Conservation (phyloP, 2,329 filamentous ascomycete species). For the Penicillium concentricum region DNA sequence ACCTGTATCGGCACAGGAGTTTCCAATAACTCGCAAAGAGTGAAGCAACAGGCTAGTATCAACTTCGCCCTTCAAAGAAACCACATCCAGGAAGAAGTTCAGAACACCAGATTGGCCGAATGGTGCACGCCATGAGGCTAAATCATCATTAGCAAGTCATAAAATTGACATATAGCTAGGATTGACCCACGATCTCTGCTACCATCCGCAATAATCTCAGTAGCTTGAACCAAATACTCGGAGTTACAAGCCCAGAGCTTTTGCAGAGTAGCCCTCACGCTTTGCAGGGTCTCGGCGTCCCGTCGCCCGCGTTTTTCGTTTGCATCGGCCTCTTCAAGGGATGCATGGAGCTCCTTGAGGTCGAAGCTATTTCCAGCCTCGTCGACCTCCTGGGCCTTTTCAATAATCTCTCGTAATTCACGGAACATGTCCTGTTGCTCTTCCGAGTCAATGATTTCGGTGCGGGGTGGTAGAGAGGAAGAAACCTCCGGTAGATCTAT, state of each 20-base stretch:
- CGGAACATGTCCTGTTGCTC: conserved; percentile 37
- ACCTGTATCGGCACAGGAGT: conserved; percentile 48
- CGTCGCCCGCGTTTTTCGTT: conserved; percentile 22
- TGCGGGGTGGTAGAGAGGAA: conserved; percentile 19
- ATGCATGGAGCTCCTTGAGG: conserved; percentile 29
- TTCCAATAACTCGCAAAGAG: conserved; percentile 44
- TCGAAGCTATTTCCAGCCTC: conserved; percentile 25
- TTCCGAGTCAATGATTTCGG: conserved; percentile 21
- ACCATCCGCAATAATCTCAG: conserved; percentile 42
- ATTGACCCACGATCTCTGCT: conserved; percentile 43
- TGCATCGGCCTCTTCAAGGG: conserved; percentile 31
- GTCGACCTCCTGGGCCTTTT: conserved; percentile 21
- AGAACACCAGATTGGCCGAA: conserved; percentile 43
- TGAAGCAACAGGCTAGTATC: conserved; percentile 38
- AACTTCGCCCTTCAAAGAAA: conserved; percentile 32
- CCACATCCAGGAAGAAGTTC: conserved; percentile 42
- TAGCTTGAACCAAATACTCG: conserved; percentile 33
- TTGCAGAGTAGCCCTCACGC: conserved; percentile 30
- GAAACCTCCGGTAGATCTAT: conserved; percentile 21
- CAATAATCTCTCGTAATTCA: conserved; percentile 33
- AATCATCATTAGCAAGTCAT: conserved; percentile 8
- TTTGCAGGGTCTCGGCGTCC: conserved; percentile 26
- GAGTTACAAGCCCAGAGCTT: conserved; percentile 41
- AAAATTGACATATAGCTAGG: neutral
- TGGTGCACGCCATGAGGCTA: conserved; percentile 41